Conservation (phyloP, 2,329 filamentous ascomycete genomes). For the Macrophomina phaseolina region DNA sequence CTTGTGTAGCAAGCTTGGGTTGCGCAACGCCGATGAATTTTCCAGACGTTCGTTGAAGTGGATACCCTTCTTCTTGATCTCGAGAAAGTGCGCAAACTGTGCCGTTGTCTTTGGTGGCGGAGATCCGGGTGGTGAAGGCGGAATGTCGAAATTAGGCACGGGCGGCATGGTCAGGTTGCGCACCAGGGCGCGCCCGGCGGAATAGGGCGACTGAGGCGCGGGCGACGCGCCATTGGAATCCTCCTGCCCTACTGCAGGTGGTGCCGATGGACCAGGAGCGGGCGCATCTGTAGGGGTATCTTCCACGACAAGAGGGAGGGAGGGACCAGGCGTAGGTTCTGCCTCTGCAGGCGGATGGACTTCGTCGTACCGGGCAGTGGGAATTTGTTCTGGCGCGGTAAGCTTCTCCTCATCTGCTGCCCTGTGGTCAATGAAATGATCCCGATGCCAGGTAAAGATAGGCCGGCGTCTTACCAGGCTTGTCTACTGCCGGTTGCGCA, state of each 20-base stretch:
- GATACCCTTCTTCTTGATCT: conserved; percentile 75
- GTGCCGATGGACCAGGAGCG: conserved; percentile 30
- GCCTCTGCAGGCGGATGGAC: not conserved
- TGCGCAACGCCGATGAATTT: conserved; percentile 69
- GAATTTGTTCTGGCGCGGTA: not conserved
- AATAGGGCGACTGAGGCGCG: conserved; percentile 66
- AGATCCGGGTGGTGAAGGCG: conserved; percentile 70
- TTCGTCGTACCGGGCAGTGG: not conserved
- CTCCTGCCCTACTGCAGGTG: conserved; percentile 31
- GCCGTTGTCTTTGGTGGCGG: conserved; percentile 57
- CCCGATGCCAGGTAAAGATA: not conserved
- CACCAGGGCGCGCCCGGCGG: conserved; percentile 66
- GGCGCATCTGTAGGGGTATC: conserved; percentile 19
- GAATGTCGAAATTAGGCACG: conserved; percentile 74
- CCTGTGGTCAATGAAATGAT: not conserved
- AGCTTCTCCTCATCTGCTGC: conserved; percentile 2
- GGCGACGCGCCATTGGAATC: conserved; percentile 31
- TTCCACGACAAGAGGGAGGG: not conserved
- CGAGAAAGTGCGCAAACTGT: conserved; percentile 76
- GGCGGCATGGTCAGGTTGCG: conserved; percentile 76
- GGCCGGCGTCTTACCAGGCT: conserved; percentile 29
- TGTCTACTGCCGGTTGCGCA: conserved; percentile 17
- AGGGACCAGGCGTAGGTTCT: conserved; percentile 16
- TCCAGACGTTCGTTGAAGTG: conserved; percentile 81
- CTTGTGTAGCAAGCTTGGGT: conserved; percentile 75